Evolutionary conservation across 2,329 filamentous ascomycete species (phyloP), one percentile per base, ranked within the genome.

Genomic region (Beauveria asiatica): DNA sequence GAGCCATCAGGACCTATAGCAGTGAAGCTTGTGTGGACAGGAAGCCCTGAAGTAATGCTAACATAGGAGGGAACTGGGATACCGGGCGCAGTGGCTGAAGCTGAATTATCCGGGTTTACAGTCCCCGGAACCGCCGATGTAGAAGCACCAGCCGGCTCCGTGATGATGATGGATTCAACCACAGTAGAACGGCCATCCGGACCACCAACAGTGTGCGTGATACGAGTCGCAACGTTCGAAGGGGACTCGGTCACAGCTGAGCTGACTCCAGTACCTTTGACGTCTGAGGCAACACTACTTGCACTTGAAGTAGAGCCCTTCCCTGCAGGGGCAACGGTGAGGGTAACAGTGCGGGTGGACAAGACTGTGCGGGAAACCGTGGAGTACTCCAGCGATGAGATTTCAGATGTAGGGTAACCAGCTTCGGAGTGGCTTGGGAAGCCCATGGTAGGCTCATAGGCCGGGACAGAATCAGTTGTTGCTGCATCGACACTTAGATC

Each of bases 121-220:
- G 50, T 54, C 41, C 46, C 57, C 25, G 46, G 50, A 44, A 55
- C 25, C 9, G 5, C 19, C 11, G 58, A 55, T 10, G 45, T 25
- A 42, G 41, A 39, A 23, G 62, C 63, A 45, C 57, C 51, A 21
- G 50, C 45, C 11, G 64, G 46, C 21, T 60, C 42, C 5, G 69
- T 61, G 21, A 73, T 65, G 66, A 71, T 68, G 17, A 69, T 71
- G 9, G 72, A 74, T 44, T 74, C 69, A 21, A 74, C 61, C 11
- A 73, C 65, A 10, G 72, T 74, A 11, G 70, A 68, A 42, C 67
- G 62, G 6, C 71, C 72, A 62, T 74, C 65, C n/a, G 68, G 42
- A 3, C 72, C 72, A 44, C 68, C 64, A 48, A 73, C 62, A 16
- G 70, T 74, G 49, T 70, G 62, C 21, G 64, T 69, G 10, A 66